Conservation (phyloP, 805 yeast species). For the Pichia kluyveri region DNA sequence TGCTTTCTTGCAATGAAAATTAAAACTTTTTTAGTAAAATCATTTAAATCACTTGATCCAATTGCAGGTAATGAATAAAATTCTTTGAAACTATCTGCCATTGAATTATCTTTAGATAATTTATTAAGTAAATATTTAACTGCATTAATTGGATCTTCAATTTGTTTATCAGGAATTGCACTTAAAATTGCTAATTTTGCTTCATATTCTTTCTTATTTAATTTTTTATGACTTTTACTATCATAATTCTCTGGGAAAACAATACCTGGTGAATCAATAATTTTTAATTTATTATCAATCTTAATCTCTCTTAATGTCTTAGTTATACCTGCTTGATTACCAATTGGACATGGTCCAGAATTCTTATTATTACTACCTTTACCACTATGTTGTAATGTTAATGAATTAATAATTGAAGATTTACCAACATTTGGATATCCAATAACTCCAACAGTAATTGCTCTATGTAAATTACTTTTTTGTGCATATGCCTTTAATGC, state of each 20-base stretch:
- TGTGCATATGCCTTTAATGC: constrained; percentile 80
- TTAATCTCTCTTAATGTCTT: constrained; percentile 87
- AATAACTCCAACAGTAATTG: constrained; percentile 88
- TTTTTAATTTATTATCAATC: constrained; percentile 78
- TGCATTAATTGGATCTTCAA: constrained; percentile 78
- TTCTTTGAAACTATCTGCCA: constrained; percentile 66
- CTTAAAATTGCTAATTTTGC: constrained; percentile 85
- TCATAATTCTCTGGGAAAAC: constrained; percentile 60
- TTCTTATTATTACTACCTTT: constrained; percentile 29
- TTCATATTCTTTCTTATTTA: constrained; percentile 54
- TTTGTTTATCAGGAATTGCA: constrained; percentile 81
- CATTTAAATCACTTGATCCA: constrained; percentile 61
- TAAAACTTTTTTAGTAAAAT: constrained; percentile 75
- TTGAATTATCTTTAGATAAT: constrained; percentile 60
- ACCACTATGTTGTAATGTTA: constrained; percentile 73
- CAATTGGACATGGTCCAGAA: constrained; percentile 74
- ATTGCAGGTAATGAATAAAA: constrained; percentile 77
- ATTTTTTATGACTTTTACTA: constrained; percentile 31
- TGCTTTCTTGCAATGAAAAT: constrained; percentile 88
- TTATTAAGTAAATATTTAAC: constrained; percentile 69
- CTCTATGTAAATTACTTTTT: constrained; percentile 76
- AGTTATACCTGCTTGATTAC: constrained; percentile 96
- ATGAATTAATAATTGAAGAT: constrained; percentile 86
- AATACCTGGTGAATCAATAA: constrained; percentile 94
- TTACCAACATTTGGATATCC: constrained; percentile 98